Conservation (phyloP, 1,139 yeast genomes). For the Candida glucosophila region DNA sequence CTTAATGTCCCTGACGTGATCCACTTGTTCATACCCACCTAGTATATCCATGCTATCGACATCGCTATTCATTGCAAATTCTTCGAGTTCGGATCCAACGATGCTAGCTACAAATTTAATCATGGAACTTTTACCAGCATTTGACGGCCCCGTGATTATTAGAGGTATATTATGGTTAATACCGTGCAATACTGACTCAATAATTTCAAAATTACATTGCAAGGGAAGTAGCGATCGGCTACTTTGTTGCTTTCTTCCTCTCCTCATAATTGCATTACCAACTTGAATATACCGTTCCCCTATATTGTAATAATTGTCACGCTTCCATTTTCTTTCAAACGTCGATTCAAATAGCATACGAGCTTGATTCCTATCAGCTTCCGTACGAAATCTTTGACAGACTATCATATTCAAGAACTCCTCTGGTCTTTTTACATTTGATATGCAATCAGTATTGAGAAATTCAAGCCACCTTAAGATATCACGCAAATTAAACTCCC, state of each 20-base stretch:
- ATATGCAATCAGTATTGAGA: constrained; percentile 28
- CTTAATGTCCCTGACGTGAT: constrained; percentile 49
- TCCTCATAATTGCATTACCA: constrained; percentile 46
- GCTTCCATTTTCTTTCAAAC: constrained; percentile 38
- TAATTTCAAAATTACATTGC: constrained; percentile 52
- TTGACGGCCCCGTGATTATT: constrained; percentile 78
- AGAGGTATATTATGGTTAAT: constrained; percentile 73
- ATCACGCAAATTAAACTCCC: constrained; percentile 96
- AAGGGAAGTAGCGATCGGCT: constrained; percentile 48
- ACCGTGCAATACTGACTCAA: constrained; percentile 73
- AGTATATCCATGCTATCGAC: constrained; percentile 92
- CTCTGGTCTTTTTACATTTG: constrained; percentile 29
- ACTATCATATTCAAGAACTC: constrained; percentile 70
- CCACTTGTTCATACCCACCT: constrained; percentile 97
- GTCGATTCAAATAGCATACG: constrained; percentile 38
- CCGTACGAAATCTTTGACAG: constrained; percentile 67
- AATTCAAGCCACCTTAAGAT: constrained; percentile 82
- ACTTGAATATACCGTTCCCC: constrained; percentile 50
- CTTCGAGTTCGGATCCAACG: constrained; percentile 66
- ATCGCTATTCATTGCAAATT: constrained; percentile 91
- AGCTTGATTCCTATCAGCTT: constrained; percentile 48
- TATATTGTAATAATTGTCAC: constrained; percentile 40
- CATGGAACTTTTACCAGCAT: constrained; percentile 79
- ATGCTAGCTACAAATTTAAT: constrained; percentile 60
- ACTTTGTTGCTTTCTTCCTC: constrained; percentile 35